These are phyloP conservation scores for Beta macrorhiza DNA, from an alignment of 179 eudicot genomes.

Conservation along the genomic window DNA sequence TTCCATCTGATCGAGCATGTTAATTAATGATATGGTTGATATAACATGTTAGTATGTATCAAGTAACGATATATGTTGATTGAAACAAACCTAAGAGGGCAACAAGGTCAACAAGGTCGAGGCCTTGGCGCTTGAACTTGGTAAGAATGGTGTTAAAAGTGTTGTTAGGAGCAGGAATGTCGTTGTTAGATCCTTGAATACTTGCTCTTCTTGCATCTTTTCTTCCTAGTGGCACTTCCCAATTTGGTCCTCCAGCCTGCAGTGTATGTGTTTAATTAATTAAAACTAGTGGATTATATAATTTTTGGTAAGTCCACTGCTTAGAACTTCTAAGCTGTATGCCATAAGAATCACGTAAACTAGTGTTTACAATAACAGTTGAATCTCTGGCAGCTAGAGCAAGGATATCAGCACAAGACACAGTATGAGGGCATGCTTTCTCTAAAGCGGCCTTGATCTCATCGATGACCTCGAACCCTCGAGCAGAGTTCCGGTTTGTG, in stretches of 20 bases:
- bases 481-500: conserved; percentile 50
- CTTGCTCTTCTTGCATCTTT: conserved; percentile 71
- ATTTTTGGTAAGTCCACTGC: neutral
- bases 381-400: conserved; percentile 65
- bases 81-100: conserved; percentile 60
- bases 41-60: no score
- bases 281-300: neutral
- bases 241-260: conserved; percentile 78
- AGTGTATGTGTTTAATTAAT: neutral
- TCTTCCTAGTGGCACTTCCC: conserved; percentile 88
- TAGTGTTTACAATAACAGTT: conserved; percentile 52
- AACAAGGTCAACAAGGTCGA: conserved; percentile 68
- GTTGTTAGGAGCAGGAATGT: conserved; percentile 81
- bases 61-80: no score
- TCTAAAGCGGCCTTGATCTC: conserved; percentile 53
- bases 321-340: neutral
- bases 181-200: conserved; percentile 67
- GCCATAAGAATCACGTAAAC: neutral
- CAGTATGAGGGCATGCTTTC: conserved; percentile 50
- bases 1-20: no score
- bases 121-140: conserved; percentile 57
- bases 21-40: no score
- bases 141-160: conserved; percentile 72
- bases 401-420: conserved; percentile 58
- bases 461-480: conserved; percentile 73